Base-by-base conservation (phyloP, 805 yeast species). In the Brettanomyces nanus region DNA sequence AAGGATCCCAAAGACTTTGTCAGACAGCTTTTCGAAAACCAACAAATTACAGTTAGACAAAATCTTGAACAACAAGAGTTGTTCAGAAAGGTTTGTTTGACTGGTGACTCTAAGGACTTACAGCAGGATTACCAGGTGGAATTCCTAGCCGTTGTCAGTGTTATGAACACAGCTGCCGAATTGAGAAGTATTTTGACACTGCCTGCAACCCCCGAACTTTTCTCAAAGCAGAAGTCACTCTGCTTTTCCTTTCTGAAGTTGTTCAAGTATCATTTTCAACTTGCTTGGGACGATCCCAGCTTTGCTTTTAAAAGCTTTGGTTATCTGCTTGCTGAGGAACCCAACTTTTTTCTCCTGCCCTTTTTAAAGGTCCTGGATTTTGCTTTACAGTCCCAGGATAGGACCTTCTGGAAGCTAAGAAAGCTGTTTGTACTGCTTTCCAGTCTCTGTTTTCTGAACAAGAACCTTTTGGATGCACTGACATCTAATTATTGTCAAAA, bases 281-380 rank as follows among this genome's bases (percentile, higher is more conserved):
- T 56, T 19, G 53, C 56, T 5, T 36, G 28, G 14, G 28, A 39
- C 5, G 51, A 51, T 36, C 38, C 38, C 6, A 46, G 47, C 36
- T 55, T 51, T 38, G 58, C 50, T 1, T 54, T 58, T 31, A 50
- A 40, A 36, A 53, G 47, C 28, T 57, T 51, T 43, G 58, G 54
- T 5, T 28, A 14, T 6, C 32, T 58, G 3, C 36, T 57, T 7
- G 30, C 40, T 10, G 26, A 35, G 6, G 25, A 33, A 7, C 28
- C 20, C 14, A 19, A 21, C 4, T 36, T 36, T 38, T 40, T 39
- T 37, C 26, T 42, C 29, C 21, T 34, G 28, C 27, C 52, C 45
- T 25, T 43, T 47, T 11, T 39, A 41, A 9, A 37, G 29, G 19
- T 38, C 45, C 11, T 31, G 48, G 11, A 35, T 31, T 6, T 17